Base-by-base conservation (phyloP, 2,329 filamentous ascomycete species). In the Venturia aucupariae region DNA sequence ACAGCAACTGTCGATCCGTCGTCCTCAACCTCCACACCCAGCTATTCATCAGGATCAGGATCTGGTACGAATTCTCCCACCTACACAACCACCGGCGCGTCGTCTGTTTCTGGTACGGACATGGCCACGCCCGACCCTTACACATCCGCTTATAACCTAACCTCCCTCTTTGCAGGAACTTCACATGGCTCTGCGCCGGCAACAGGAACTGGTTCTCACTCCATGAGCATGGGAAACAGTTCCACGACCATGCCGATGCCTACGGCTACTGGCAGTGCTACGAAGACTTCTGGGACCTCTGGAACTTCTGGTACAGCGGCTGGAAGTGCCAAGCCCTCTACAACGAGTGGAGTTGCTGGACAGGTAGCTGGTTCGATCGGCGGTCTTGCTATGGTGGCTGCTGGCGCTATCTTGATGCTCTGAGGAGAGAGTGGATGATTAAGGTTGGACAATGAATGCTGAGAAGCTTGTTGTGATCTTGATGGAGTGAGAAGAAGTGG, bases 321-420 rank as follows among this genome's bases (percentile, higher is more conserved):
- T 60, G 35, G 38, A n/a, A 27, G 15, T 38, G 59, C 59, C 11
- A 60, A 27, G 38, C 38, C 59, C 27, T 42, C 59, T 7, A 41
- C 59, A 7, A 60, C 22, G 59, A 38, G 51, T 27, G 62, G 39
- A 61, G 62, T 48, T 19, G 46, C 22, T n/a, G 39, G 38, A 41
- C 48, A 22, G 5, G n/a, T 48, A n/a, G 32, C 55, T 41, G 48
- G 62, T 5, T 55, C 62, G 8, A 30, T 39, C 13, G 62, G n/a
- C 32, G 62, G 35, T 24, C 24, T 64, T 19, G 46, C 15, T 39
- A 17, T 64, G 32, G 62, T 32, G 24, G 62, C 44, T 55, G 62
- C 51, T 41, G 48, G 62, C 17, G 59, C n/a, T 39, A 17, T 60
- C 11, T 60, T 38, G 3, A 44, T 44, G 59, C 24, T 60, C 15